phyloP scores from a whole-genome alignment of 2,329 filamentous ascomycete genomes.

The Alternaria consortialis region DNA sequence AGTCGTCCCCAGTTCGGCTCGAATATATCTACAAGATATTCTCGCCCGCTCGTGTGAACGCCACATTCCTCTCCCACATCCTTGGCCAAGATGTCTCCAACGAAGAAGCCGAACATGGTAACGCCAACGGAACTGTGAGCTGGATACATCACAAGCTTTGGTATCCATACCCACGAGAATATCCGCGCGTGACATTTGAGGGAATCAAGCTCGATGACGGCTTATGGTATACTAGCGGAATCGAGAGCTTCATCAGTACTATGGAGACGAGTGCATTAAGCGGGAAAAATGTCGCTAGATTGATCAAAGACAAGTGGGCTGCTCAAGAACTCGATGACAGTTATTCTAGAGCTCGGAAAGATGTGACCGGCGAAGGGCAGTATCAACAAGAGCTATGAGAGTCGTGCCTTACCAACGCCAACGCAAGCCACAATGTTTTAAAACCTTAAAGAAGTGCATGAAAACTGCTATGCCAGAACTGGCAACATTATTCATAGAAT shows the following conservation, averaged over 20 bases:
- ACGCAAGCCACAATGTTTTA: not conserved
- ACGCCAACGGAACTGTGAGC: conserved; percentile 40
- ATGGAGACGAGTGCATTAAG: conserved; percentile 97
- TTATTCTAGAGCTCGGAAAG: not conserved
- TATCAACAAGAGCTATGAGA: conserved; percentile 7
- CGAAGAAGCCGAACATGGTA: conserved; percentile 41
- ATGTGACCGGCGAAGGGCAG: not conserved
- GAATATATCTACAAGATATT: conserved; percentile 75
- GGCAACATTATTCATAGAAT: not conserved
- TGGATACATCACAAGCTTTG: conserved; percentile 67
- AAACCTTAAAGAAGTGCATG: not conserved
- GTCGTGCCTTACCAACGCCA: not conserved
- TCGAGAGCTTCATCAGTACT: conserved; percentile 93
- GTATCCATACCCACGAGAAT: conserved; percentile 83
- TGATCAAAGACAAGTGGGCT: conserved; percentile 70
- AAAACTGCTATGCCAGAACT: not conserved
- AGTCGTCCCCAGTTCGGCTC: conserved; percentile 32
- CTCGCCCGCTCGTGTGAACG: conserved; percentile 61
- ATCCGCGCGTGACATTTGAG: conserved; percentile 88
- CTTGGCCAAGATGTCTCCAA: conserved; percentile 53
- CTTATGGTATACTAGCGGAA: conserved; percentile 73
- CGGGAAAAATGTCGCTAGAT: conserved; percentile 82
- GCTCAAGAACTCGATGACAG: not conserved
- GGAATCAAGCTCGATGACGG: conserved; percentile 72
- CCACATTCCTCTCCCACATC: conserved; percentile 59